Conservation (phyloP, 441 rosid genomes). For the Adansonia madagascariensis region DNA sequence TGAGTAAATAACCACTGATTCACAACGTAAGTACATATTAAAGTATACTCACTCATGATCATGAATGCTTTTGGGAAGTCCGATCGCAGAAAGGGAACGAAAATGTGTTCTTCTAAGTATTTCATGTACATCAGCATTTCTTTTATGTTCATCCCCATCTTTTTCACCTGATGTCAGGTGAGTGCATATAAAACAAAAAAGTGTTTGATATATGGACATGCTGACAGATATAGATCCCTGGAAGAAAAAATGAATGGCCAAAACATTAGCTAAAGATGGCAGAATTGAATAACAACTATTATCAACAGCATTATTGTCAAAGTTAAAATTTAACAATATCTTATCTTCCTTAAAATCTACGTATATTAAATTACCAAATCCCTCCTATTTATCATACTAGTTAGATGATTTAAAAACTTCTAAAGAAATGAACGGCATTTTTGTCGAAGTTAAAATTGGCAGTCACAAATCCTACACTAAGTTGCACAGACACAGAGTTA, state of each 20-base stretch:
- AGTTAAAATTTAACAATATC: neutral
- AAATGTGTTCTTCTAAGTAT: neutral
- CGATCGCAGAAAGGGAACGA: neutral
- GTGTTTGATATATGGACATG: slow-evolving; percentile 17
- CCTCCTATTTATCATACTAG: neutral
- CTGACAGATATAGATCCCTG: slow-evolving; percentile 10
- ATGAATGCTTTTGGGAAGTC: neutral
- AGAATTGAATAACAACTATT: neutral
- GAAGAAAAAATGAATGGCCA: neutral
- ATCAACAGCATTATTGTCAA: neutral
- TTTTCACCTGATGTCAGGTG: slow-evolving; percentile 17
- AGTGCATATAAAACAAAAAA: slow-evolving; percentile 10
- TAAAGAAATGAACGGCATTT: neutral
- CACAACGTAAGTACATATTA: neutral
- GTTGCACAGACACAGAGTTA: neutral
- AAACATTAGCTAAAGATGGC: neutral
- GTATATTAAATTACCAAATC: neutral
- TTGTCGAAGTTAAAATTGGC: neutral
- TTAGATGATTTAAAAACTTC: slow-evolving; percentile 1
- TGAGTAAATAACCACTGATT: neutral
- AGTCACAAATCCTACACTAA: neutral
- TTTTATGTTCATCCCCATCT: slow-evolving; percentile 11
- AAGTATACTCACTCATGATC: slow-evolving; percentile 2
- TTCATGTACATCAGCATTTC: slow-evolving; percentile 8
- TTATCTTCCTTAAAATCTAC: neutral